Evolutionary conservation across 2,329 filamentous ascomycete genomes (phyloP).

Genomic region (Ophiocordyceps sinensis): DNA sequence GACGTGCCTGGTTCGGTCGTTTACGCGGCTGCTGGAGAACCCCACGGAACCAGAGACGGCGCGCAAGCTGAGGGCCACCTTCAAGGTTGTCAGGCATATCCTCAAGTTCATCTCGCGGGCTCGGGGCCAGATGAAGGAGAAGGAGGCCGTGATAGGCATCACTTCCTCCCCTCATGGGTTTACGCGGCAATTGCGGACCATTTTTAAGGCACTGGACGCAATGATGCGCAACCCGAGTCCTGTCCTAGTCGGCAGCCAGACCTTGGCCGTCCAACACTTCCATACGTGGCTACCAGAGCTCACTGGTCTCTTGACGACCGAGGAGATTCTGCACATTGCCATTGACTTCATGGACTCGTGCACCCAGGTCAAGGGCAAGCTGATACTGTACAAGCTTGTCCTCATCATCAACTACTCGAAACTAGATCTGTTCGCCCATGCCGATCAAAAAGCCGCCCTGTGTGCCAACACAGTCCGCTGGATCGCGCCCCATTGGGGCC

Average conservation of each 20-base stretch:
- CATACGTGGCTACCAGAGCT: slow-evolving; percentile 96
- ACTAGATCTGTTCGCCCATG: slow-evolving; percentile 65
- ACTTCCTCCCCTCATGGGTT: slow-evolving; percentile 60
- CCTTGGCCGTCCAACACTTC: slow-evolving; percentile 87
- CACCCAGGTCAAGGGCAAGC: slow-evolving; percentile 71
- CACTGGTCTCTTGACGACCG: slow-evolving; percentile 55
- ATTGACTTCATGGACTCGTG: slow-evolving; percentile 92
- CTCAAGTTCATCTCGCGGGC: slow-evolving; percentile 92
- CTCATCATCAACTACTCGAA: slow-evolving; percentile 85
- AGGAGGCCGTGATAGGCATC: slow-evolving; percentile 77
- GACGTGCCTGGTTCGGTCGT: slow-evolving; percentile 74
- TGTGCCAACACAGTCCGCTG: slow-evolving; percentile 74
- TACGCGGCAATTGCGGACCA: slow-evolving; percentile 65
- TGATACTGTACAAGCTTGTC: slow-evolving; percentile 82
- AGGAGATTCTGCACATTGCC: slow-evolving; percentile 81
- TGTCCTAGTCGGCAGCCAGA: slow-evolving; percentile 84
- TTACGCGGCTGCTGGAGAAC: slow-evolving; percentile 67
- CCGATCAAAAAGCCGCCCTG: slow-evolving; percentile 59
- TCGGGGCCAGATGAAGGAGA: slow-evolving; percentile 71
- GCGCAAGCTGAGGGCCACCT: slow-evolving; percentile 72
- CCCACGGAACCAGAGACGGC: slow-evolving; percentile 73
- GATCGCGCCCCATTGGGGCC: slow-evolving; percentile 90
- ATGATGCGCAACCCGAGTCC: slow-evolving; percentile 83
- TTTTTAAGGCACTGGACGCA: slow-evolving; percentile 79
- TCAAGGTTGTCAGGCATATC: slow-evolving; percentile 88